These are phyloP conservation scores for Phytopythium aichiense DNA, from an alignment of 352 stramenopile genomes.

Conservation along the genomic window DNA sequence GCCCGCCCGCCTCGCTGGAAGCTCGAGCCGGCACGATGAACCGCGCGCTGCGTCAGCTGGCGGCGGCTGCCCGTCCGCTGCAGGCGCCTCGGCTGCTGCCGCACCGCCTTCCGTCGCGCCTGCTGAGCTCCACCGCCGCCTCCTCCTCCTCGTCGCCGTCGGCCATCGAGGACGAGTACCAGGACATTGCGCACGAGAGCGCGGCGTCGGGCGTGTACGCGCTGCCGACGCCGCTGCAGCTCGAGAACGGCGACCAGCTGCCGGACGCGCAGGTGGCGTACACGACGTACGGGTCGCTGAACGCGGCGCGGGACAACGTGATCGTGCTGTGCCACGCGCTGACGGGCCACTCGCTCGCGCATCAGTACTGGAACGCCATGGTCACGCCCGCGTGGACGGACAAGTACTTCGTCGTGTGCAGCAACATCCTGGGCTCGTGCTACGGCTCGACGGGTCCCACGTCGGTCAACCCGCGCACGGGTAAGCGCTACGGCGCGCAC, in stretches of 20 bases:
- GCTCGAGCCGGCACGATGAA: not conserved
- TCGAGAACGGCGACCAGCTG: conserved; percentile 69
- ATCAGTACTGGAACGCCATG: conserved; percentile 93
- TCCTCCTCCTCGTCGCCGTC: not conserved
- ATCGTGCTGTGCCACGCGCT: conserved; percentile 94
- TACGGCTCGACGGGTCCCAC: conserved; percentile 91
- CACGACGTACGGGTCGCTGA: conserved; percentile 93
- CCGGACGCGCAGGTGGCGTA: conserved; percentile 85
- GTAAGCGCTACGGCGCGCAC: conserved; percentile 72
- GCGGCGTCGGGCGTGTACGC: conserved; percentile 40
- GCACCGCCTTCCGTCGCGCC: not conserved
- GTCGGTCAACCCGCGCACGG: conserved; percentile 72
- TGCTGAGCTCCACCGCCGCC: not conserved
- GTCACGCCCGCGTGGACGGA: conserved; percentile 94
- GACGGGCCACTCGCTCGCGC: conserved; percentile 92
- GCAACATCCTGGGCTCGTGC: conserved; percentile 94
- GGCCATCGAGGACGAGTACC: conserved; percentile 62
- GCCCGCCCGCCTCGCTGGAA: no score
- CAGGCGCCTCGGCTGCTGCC: not conserved
- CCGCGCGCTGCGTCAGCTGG: conserved; percentile 2
- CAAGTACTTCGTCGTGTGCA: conserved; percentile 96
- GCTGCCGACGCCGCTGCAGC: conserved; percentile 31
- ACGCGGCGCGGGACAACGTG: conserved; percentile 85
- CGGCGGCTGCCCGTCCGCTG: not conserved
- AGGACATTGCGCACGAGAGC: conserved; percentile 37